Conservation (phyloP, 1,284 basidiomycete genomes). For the Moesziomyces aphidis region DNA sequence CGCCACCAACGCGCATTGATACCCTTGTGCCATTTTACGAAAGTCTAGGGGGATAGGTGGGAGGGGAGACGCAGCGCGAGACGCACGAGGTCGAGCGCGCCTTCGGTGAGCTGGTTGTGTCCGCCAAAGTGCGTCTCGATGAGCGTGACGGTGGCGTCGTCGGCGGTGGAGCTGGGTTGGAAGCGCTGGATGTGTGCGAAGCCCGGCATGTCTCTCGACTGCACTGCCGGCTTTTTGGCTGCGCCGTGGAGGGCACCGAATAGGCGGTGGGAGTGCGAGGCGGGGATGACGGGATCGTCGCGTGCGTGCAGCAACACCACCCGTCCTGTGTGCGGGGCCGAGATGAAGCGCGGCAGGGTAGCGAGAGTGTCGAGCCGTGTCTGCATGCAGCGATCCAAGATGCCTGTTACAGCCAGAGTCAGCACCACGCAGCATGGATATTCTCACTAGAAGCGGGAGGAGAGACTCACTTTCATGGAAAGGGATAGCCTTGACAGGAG, state of each 20-base stretch:
- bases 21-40: background rate
- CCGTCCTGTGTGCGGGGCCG: slow-evolving; percentile 68
- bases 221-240: background rate
- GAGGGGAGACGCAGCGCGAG: slow-evolving; percentile 19
- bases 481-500: slow-evolving; percentile 80
- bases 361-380: slow-evolving; percentile 72
- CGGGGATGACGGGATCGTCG: slow-evolving; percentile 84
- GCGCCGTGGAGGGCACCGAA: slow-evolving; percentile 15
- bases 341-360: slow-evolving; percentile 22
- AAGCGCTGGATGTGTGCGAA: slow-evolving; percentile 29
- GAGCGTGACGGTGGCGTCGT: slow-evolving; percentile 20
- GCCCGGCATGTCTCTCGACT: slow-evolving; percentile 12
- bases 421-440: background rate
- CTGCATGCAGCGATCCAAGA: slow-evolving; percentile 74
- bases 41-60: slow-evolving; percentile 5
- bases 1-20: background rate
- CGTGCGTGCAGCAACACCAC: slow-evolving; percentile 83
- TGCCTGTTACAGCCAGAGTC: slow-evolving; percentile 7
- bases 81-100: slow-evolving; percentile 45
- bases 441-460: background rate
- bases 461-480: slow-evolving; percentile 72
- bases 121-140: slow-evolving; percentile 50
- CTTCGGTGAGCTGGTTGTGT: slow-evolving; percentile 51
- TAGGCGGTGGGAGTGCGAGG: slow-evolving; percentile 73
- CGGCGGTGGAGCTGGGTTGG: background rate